Conservation (phyloP, 805 yeast species). For the Suhomyces kilbournensis region DNA sequence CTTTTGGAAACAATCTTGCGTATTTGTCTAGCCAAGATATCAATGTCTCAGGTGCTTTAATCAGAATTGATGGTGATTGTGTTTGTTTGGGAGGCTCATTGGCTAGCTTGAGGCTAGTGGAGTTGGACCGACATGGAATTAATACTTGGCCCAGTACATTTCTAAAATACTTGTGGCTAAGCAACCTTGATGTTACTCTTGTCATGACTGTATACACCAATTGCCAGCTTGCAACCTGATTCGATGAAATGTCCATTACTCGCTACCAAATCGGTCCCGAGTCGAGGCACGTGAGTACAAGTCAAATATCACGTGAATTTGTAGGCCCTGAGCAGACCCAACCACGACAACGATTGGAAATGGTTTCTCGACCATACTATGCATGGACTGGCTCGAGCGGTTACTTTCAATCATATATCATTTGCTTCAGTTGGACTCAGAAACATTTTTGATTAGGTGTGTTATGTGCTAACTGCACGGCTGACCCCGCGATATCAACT, state of each 20-base stretch:
- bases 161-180: neutral
- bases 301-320: neutral
- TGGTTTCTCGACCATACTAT: too few species aligned
- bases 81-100: neutral
- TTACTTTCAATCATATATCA: too few species aligned
- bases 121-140: neutral
- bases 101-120: neutral
- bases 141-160: neutral
- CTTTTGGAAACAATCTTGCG: conserved; percentile 16
- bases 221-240: neutral
- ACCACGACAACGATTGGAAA: neutral
- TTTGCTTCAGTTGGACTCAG: too few species aligned
- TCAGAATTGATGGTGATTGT: neutral
- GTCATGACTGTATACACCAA: neutral
- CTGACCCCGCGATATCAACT: neutral
- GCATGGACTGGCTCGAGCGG: too few species aligned
- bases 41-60: neutral
- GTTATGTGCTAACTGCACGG: neutral
- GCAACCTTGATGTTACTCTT: neutral
- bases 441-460: neutral
- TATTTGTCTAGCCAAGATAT: conserved; percentile 3
- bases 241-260: neutral
- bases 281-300: neutral
- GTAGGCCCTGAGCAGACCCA: neutral
- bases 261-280: neutral